phyloP scores from a whole-genome alignment of 345 rosid species.

The Populus tremula region DNA sequence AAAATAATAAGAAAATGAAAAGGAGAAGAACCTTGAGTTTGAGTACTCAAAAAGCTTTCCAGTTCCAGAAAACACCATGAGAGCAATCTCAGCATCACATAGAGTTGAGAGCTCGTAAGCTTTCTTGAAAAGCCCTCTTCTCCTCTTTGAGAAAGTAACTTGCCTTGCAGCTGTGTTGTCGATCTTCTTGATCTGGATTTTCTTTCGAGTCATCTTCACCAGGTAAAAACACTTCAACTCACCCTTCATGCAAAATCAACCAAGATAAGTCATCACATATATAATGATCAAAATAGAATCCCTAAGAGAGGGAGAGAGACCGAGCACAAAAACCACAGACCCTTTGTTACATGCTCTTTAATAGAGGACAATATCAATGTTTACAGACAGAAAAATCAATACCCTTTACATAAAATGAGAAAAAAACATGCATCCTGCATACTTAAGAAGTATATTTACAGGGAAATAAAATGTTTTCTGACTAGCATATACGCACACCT shows the following conservation, averaged over 20 bases:
- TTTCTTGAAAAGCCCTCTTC: conserved; percentile 46
- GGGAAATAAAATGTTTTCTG: too few species aligned
- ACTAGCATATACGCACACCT: background rate
- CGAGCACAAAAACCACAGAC: too few species aligned
- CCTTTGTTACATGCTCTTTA: too few species aligned
- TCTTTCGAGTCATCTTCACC: conserved; percentile 39
- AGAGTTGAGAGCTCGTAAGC: conserved; percentile 45
- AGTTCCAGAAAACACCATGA: conserved; percentile 33
- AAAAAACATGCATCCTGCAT: background rate
- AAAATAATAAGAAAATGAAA: background rate
- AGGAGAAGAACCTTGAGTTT: conserved; percentile 33
- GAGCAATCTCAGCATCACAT: conserved; percentile 46
- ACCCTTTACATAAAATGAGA: too few species aligned
- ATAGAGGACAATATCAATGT: too few species aligned
- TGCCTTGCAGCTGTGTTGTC: conserved; percentile 44
- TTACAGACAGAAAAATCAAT: too few species aligned
- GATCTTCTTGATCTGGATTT: conserved; percentile 47
- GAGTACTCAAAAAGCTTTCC: conserved; percentile 41
- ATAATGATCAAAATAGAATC: background rate
- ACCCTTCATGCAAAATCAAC: background rate
- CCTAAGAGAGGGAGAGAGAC: background rate
- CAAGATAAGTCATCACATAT: background rate
- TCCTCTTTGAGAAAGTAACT: conserved; percentile 47
- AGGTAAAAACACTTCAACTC: background rate
- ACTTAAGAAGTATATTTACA: background rate